Base-by-base conservation (phyloP, 1,284 basidiomycete genomes). In the Cutaneotrichosporon cavernicola region DNA sequence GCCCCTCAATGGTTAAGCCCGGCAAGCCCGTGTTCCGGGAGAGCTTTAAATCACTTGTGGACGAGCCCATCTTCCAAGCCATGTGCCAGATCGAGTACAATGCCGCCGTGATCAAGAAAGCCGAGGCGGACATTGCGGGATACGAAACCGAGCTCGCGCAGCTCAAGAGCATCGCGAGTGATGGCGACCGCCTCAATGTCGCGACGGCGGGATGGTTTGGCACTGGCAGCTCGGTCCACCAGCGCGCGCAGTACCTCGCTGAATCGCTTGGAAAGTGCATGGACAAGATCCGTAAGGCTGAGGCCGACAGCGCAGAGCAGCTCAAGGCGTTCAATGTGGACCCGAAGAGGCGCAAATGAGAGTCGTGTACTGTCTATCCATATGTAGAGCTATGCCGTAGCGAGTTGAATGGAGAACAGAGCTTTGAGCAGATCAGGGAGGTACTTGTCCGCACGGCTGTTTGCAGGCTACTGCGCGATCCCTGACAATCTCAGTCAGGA, bases 11-110 rank as follows among this genome's bases (percentile, higher is more conserved):
- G 3, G 91, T 99, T 66, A 85, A 86, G 51, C 91, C 96, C 0
- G 96, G 96, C 40, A 92, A 90, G 76, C 96, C 96, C 0, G 88
- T 97, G 1, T 90, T 92, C 76, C 85, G 86, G 78, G 89, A 88
- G 75, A 92, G 92, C 3, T 97, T 97, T 77, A 84, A 90, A 69
- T 84, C 86, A 38, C 84, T 98, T 1, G 88, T 91, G 0, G 81
- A 87, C 57, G 91, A 90, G 14, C 50, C 94, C 2, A 83, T 90
- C 49, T 97, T 97, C 83, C 83, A 84, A 70, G 91, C 93, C 1
- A 87, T 85, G 0, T 90, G 92, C 79, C 90, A 93, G 68, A 89
- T 94, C 66, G 84, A 86, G 26, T 87, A 87, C 78, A 94, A 94
- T 76, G 85, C 88, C 60, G 88, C 87, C 62, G 76, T 89, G 0